These are phyloP conservation scores for Colletotrichum caudatum DNA, from an alignment of 2,329 filamentous ascomycete species.

Conservation along the genomic window DNA sequence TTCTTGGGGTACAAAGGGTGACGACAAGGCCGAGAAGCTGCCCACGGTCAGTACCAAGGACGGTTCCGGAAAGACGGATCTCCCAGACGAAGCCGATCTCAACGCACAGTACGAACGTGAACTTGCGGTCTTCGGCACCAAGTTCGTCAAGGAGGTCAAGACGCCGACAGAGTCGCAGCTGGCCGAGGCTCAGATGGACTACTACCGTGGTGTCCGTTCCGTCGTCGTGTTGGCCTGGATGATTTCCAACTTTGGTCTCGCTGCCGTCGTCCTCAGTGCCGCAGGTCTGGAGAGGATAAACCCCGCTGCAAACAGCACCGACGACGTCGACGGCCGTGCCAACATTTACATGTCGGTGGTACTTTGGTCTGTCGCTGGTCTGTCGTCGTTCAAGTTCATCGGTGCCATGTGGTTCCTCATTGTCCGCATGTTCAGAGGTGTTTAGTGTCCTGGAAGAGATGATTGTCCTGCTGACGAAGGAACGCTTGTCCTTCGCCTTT, in stretches of 20 bases:
- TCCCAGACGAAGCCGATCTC: slow-evolving; percentile 93
- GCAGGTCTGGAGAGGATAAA: slow-evolving; percentile 81
- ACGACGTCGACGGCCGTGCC: slow-evolving; percentile 67
- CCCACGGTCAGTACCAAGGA: slow-evolving; percentile 91
- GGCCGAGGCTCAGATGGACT: slow-evolving; percentile 93
- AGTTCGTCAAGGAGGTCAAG: slow-evolving; percentile 79
- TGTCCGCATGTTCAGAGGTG: slow-evolving; percentile 84
- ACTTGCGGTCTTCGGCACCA: slow-evolving; percentile 77
- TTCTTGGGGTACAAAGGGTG: slow-evolving; percentile 97
- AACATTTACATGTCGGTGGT: slow-evolving; percentile 89
- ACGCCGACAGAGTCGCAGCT: slow-evolving; percentile 65
- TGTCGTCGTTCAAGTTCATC: slow-evolving; percentile 88
- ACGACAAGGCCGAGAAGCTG: slow-evolving; percentile 93
- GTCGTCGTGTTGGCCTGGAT: slow-evolving; percentile 96
- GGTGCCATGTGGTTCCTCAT: slow-evolving; percentile 94
- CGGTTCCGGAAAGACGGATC: slow-evolving; percentile 90
- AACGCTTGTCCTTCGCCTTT: slow-evolving; percentile 11
- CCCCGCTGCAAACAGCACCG: slow-evolving; percentile 54
- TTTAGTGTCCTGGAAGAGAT: slow-evolving; percentile 53
- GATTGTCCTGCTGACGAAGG: neutral
- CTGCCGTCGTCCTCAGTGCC: slow-evolving; percentile 86
- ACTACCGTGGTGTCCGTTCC: slow-evolving; percentile 96
- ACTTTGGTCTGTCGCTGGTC: slow-evolving; percentile 86
- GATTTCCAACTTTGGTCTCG: slow-evolving; percentile 91
- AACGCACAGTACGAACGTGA: slow-evolving; percentile 96